These are phyloP conservation scores for Phialocephala subalpina DNA, from an alignment of 2,329 filamentous ascomycete species.

Conservation along the genomic window DNA sequence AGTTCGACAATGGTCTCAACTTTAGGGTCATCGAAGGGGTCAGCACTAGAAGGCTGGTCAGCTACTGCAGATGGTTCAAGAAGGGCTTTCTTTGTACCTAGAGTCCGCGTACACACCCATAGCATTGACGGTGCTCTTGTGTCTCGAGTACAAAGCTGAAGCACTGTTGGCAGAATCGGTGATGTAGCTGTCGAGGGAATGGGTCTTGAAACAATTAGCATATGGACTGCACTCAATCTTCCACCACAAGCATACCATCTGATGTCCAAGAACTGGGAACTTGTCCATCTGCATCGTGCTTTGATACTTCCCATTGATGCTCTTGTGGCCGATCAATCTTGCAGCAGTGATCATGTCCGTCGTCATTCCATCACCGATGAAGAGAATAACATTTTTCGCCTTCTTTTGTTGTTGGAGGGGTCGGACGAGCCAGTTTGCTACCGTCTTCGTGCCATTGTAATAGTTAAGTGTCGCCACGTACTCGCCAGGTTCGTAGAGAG, in stretches of 20 bases:
- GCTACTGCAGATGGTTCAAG: not conserved
- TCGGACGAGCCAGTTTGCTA: conserved; percentile 79
- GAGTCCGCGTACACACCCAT: conserved; percentile 81
- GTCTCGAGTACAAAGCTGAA: conserved; percentile 81
- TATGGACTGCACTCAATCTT: conserved; percentile 15
- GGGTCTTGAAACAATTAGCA: conserved; percentile 58
- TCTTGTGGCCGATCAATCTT: conserved; percentile 82
- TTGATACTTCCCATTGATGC: conserved; percentile 85
- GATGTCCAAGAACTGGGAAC: conserved; percentile 86
- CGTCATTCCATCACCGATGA: conserved; percentile 75
- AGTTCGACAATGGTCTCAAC: conserved; percentile 85
- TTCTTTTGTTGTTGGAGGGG: conserved; percentile 73
- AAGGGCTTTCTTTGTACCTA: not conserved
- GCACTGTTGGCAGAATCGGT: conserved; percentile 89
- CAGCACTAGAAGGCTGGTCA: conserved; percentile 57
- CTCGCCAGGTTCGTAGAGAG: conserved; percentile 79
- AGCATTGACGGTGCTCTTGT: conserved; percentile 85
- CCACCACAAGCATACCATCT: too few species aligned
- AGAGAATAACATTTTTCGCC: conserved; percentile 86
- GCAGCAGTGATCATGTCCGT: conserved; percentile 85
- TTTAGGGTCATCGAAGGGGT: conserved; percentile 83
- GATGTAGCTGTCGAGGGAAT: conserved; percentile 85
- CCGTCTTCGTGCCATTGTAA: conserved; percentile 75
- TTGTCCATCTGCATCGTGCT: conserved; percentile 79
- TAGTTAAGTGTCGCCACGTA: conserved; percentile 81